Evolutionary conservation across 106 monocot species (phyloP).

Genomic region (Cymbidium sinense): DNA sequence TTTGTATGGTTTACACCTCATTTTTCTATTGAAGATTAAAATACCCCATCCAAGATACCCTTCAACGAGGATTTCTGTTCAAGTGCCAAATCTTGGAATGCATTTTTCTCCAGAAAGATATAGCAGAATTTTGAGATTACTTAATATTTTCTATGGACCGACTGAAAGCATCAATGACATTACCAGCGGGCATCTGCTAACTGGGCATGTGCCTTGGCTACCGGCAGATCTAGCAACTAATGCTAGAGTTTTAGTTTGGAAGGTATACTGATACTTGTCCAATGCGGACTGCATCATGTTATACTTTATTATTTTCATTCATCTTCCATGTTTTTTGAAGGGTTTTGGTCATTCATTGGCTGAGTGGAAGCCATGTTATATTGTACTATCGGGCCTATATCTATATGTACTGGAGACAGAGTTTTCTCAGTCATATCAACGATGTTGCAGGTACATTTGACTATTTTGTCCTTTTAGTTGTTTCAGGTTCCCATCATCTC

Average conservation of each 20-base stretch:
- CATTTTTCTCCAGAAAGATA: conserved; percentile 94
- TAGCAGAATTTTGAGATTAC: conserved; percentile 54
- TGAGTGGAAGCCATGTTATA: conserved; percentile 87
- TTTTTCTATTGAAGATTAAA: conserved; percentile 60
- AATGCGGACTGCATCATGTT: neutral
- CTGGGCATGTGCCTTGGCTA: conserved; percentile 47
- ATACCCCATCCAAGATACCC: conserved; percentile 79
- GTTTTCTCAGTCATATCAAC: conserved; percentile 60
- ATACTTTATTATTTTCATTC: neutral
- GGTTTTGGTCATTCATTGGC: conserved; percentile 86
- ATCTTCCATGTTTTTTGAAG: conserved; percentile 29
- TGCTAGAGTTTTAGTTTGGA: conserved; percentile 92
- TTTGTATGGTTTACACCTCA: conserved; percentile 2
- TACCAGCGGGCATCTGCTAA: conserved; percentile 15
- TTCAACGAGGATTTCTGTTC: conserved; percentile 75
- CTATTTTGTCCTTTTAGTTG: neutral
- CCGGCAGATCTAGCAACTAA: conserved; percentile 65
- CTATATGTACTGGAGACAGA: conserved; percentile 90
- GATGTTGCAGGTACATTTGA: conserved; percentile 54
- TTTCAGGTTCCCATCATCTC: neutral
- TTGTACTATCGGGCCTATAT: conserved; percentile 89
- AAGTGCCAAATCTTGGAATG: conserved; percentile 84
- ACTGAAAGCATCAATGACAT: conserved; percentile 27
- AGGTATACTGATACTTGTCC: conserved; percentile 35
- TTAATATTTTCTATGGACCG: conserved; percentile 58